Conservation (phyloP, 257 asterid genomes). For the Agastache rugosa region DNA sequence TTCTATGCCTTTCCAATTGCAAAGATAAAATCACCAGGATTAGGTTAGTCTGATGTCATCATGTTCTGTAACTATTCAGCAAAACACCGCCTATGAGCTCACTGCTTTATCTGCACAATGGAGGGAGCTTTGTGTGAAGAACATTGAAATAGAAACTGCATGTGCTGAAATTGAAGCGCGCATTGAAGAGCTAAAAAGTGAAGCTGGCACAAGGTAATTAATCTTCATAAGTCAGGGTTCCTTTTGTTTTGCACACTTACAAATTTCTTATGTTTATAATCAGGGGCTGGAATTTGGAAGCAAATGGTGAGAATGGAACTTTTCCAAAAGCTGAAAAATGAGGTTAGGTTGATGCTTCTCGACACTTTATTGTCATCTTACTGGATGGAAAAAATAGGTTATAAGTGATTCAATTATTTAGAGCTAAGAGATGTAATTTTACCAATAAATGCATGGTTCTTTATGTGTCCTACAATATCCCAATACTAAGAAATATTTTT, state of each 20-base stretch:
- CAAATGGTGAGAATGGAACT: conserved; percentile 54
- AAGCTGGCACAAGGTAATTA: conserved; percentile 67
- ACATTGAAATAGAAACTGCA: conserved; percentile 87
- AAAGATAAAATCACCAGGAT: conserved; percentile 12
- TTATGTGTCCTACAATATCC: not conserved
- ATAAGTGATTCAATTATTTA: not conserved
- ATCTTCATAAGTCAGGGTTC: conserved; percentile 22
- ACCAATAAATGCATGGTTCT: not conserved
- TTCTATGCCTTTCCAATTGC: not conserved
- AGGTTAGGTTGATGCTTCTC: conserved; percentile 37
- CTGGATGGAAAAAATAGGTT: not conserved
- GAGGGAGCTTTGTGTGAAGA: conserved; percentile 92
- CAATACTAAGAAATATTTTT: not conserved
- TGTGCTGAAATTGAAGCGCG: conserved; percentile 66
- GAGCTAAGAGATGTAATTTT: not conserved
- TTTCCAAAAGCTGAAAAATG: conserved; percentile 41
- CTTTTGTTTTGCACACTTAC: conserved; percentile 20
- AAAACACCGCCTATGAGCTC: conserved; percentile 94
- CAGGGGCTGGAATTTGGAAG: conserved; percentile 83
- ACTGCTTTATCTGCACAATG: conserved; percentile 85
- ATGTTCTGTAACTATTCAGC: conserved; percentile 57
- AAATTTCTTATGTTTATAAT: conserved; percentile 20
- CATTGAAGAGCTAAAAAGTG: conserved; percentile 63
- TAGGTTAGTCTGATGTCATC: conserved; percentile 3
- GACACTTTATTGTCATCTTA: not conserved